phyloP scores from a whole-genome alignment of 495 filamentous ascomycete genomes.

The Aspergillus indologenus region DNA sequence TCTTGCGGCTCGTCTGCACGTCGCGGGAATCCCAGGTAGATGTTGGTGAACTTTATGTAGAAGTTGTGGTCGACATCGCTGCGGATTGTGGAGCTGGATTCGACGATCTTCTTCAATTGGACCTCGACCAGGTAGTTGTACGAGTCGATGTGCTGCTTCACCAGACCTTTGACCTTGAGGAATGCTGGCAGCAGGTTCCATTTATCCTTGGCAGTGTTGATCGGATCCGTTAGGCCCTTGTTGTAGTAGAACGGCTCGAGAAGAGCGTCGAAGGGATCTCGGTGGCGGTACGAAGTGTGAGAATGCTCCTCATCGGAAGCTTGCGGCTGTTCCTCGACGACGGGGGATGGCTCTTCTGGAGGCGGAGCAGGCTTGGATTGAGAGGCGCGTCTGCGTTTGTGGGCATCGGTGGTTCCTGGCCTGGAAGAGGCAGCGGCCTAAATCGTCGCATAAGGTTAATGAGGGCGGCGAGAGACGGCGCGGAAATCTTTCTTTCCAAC shows the following conservation, averaged over 20 bases:
- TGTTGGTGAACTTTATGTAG: slow-evolving; percentile 84
- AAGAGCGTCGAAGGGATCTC: slow-evolving; percentile 73
- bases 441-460: slow-evolving; percentile 9
- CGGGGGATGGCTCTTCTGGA: slow-evolving; percentile 13
- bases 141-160: slow-evolving; percentile 98
- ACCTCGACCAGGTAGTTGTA: slow-evolving; percentile 97
- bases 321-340: slow-evolving; percentile 11
- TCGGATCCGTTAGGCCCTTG: slow-evolving; percentile 88
- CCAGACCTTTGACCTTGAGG: slow-evolving; percentile 91
- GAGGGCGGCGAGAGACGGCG: not conserved
- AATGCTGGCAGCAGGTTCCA: slow-evolving; percentile 96
- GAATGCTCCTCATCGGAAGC: slow-evolving; percentile 13
- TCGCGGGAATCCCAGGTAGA: slow-evolving; percentile 75
- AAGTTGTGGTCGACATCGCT: slow-evolving; percentile 89
- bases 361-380: slow-evolving; percentile 16
- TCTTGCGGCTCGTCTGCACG: slow-evolving; percentile 64
- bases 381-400: slow-evolving; percentile 23
- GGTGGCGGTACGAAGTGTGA: slow-evolving; percentile 29
- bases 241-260: slow-evolving; percentile 95
- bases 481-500: not conserved
- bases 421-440: slow-evolving; percentile 17
- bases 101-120: slow-evolving; percentile 92
- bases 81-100: slow-evolving; percentile 76
- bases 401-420: slow-evolving; percentile 11
- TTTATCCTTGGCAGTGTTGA: slow-evolving; percentile 90